Base-by-base conservation (phyloP, 2,329 filamentous ascomycete genomes). In the Chlorencoelia australis region DNA sequence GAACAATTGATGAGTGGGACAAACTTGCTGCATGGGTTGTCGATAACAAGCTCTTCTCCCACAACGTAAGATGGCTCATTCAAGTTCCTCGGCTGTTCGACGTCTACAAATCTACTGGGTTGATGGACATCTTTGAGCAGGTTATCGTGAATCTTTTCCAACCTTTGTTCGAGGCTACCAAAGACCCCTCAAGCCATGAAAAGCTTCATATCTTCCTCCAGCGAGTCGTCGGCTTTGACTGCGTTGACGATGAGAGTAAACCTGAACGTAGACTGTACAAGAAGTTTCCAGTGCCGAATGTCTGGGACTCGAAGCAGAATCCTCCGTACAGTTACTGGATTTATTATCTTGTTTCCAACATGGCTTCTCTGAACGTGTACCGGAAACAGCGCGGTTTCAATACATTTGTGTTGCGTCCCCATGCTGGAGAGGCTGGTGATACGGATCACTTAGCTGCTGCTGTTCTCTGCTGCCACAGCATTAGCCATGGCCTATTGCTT, bases 301-400 rank as follows among this genome's bases (percentile, higher is more conserved):
- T 78, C 36, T 98, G 91, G 91, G 74, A 79, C 46, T 87, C 86
- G 1, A 87, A 83, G 52, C 88, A 96, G 60, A 98, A 98, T 55
- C 91, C 91, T 10, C 91, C 91, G 0, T 98, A 98, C 64, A 95
- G 83, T 57, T 98, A 98, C 63, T 98, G 91, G 91, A 83, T 96
- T 55, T 98, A 98, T 63, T 94, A 94, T 55, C 70, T 96, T 35
- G 96, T 91, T 54, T 79, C 91, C 45, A 98, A 98, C 59, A 86
- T 95, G 59, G 73, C 82, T 1, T 94, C 88, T 7, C 70, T 98
- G 50, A 98, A 98, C 56, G 74, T 81, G 40, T 95, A 84, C 82
- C 78, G 91, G 28, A 89, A 86, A 55, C 79, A 81, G 55, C 79
- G 89, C 33, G 88, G 88, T 1, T 95, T 96, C 70, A 98, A 94